Evolutionary conservation across 257 asterid species (phyloP).

Genomic region (Nicotiana tabacum): DNA sequence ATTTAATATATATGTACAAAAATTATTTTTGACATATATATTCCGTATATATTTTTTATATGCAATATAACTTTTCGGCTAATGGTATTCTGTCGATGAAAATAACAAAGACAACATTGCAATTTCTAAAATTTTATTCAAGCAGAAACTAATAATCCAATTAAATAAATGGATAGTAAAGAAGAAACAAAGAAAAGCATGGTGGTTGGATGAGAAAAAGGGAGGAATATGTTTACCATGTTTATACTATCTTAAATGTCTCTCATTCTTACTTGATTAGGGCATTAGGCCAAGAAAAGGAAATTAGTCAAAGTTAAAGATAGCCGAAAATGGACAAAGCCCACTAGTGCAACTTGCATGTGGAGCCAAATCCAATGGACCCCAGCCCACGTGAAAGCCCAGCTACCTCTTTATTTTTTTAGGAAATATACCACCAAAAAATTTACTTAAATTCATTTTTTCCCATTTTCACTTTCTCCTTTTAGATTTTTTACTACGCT

Average conservation of each 20-base stretch:
- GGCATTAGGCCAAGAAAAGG: constrained; percentile 15
- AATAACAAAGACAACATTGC: not conserved
- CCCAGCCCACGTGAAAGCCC: constrained; percentile 19
- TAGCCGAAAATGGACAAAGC: not conserved
- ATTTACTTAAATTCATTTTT: not conserved
- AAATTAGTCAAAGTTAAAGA: not conserved
- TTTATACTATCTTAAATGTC: not conserved
- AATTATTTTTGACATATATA: no score
- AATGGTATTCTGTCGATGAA: no score
- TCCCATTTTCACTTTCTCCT: not conserved
- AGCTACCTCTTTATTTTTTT: not conserved
- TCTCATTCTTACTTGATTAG: constrained; percentile 14
- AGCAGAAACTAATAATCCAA: not conserved
- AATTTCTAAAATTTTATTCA: not conserved
- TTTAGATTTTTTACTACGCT: not conserved
- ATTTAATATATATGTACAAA: no score
- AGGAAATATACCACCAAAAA: not conserved
- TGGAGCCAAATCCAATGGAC: not conserved
- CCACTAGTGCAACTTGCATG: not conserved
- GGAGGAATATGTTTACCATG: not conserved
- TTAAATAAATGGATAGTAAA: not conserved
- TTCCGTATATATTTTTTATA: no score
- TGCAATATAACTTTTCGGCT: no score
- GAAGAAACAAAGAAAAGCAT: not conserved
- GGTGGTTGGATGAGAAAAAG: not conserved